These are phyloP conservation scores for Yarrowia yakushimensis DNA, from an alignment of 805 yeast species.

Conservation along the genomic window DNA sequence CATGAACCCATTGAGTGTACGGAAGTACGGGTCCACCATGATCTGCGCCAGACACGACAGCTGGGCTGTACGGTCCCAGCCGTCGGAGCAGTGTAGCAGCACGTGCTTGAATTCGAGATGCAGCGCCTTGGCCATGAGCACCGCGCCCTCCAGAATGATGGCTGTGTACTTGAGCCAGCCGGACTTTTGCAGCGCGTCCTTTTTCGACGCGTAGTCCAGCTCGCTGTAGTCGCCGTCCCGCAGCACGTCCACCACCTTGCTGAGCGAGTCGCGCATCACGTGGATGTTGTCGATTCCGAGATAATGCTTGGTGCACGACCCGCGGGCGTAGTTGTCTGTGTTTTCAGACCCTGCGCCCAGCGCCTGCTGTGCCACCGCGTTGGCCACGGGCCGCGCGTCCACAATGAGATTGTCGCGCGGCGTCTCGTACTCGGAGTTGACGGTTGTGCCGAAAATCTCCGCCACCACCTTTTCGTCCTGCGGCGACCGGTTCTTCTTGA, in stretches of 20 bases:
- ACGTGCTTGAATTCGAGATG: slow-evolving; percentile 79
- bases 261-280: slow-evolving; percentile 83
- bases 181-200: slow-evolving; percentile 48
- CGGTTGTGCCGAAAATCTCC: slow-evolving; percentile 67
- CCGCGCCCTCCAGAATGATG: slow-evolving; percentile 68
- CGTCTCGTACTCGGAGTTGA: slow-evolving; percentile 35
- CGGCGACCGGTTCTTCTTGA: slow-evolving; percentile 78
- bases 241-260: slow-evolving; percentile 57
- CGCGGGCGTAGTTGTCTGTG: slow-evolving; percentile 70
- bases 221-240: slow-evolving; percentile 66
- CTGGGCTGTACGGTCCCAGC: slow-evolving; percentile 97
- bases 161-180: slow-evolving; percentile 77
- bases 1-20: slow-evolving; percentile 86
- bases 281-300: slow-evolving; percentile 94
- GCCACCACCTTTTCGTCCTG: slow-evolving; percentile 84
- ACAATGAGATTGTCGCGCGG: slow-evolving; percentile 63
- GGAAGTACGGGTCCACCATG: slow-evolving; percentile 83
- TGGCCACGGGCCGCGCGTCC: slow-evolving; percentile 89
- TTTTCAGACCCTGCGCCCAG: slow-evolving; percentile 97
- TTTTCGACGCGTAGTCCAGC: slow-evolving; percentile 30
- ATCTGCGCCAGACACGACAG: slow-evolving; percentile 77
- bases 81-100: slow-evolving; percentile 92
- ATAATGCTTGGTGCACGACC: slow-evolving; percentile 62
- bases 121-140: slow-evolving; percentile 73
- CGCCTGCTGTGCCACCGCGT: slow-evolving; percentile 95